Conservation (phyloP, 2,329 filamentous ascomycete genomes). For the Graphilbum ipis-grandicollis region DNA sequence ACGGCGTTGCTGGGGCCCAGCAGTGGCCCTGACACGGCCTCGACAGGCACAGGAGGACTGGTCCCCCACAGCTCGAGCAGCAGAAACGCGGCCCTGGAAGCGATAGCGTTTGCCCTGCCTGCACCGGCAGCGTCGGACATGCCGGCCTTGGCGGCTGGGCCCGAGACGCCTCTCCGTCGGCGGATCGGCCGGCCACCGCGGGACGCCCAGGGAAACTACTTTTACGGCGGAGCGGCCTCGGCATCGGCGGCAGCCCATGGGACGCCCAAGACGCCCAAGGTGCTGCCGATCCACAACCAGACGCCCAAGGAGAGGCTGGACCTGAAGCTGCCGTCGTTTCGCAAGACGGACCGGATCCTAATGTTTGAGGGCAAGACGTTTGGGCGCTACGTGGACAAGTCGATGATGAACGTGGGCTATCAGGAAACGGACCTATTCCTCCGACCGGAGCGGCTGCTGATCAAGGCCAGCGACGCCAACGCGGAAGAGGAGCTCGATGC, state of each 20-base stretch:
- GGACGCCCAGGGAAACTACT: constrained; percentile 34
- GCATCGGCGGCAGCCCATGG: constrained; percentile 18
- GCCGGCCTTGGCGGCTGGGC: not conserved
- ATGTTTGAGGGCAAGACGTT: constrained; percentile 71
- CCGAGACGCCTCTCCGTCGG: constrained; percentile 14
- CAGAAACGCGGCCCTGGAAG: no score
- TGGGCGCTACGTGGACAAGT: constrained; percentile 85
- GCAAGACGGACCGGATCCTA: constrained; percentile 61
- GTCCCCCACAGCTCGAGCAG: no score
- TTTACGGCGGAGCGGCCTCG: no score
- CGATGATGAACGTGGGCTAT: constrained; percentile 91
- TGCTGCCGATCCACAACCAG: constrained; percentile 61
- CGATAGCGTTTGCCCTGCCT: constrained; percentile 14
- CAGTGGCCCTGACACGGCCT: no score
- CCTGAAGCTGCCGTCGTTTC: constrained; percentile 57
- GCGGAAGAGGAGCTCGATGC: constrained; percentile 41
- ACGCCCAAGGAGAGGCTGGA: constrained; percentile 68
- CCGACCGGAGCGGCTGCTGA: constrained; percentile 55
- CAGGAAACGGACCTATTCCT: constrained; percentile 86
- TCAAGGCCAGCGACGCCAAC: constrained; percentile 42
- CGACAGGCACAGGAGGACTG: no score
- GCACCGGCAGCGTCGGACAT: constrained; percentile 16
- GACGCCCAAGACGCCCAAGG: constrained; percentile 41
- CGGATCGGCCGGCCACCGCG: constrained; percentile 26
- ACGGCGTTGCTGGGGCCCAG: no score